Conservation (phyloP, 306 rosid species). For the Malus asiatica region DNA sequence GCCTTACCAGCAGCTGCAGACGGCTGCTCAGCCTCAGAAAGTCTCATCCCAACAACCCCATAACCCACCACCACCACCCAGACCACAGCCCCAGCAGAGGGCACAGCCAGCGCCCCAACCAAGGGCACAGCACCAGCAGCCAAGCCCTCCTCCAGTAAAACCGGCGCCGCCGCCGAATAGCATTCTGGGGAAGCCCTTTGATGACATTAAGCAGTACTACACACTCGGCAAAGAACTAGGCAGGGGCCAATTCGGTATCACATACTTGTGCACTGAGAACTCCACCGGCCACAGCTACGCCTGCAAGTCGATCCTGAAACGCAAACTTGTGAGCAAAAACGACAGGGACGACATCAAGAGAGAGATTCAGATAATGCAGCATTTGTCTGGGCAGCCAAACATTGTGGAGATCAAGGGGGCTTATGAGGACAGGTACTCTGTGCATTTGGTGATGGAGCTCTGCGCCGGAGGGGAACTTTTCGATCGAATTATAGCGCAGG, state of each 20-base stretch:
- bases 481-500: constrained; percentile 75
- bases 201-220: constrained; percentile 54
- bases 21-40: constrained; percentile 17
- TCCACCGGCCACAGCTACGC: constrained; percentile 53
- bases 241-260: constrained; percentile 85
- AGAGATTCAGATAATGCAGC: constrained; percentile 89
- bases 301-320: constrained; percentile 78
- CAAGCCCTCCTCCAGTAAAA: constrained; percentile 6
- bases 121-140: constrained; percentile 22
- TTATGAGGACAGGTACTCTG: constrained; percentile 68
- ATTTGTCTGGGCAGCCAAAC: constrained; percentile 79
- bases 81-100: constrained; percentile 9
- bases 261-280: constrained; percentile 69
- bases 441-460: constrained; percentile 85
- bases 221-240: constrained; percentile 76
- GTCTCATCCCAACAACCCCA: constrained; percentile 20
- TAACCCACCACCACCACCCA: constrained; percentile 14
- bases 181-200: constrained; percentile 61
- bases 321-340: constrained; percentile 56
- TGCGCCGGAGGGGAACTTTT: constrained; percentile 93
- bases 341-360: constrained; percentile 74
- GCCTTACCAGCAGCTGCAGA: constrained; percentile 17
- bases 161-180: constrained; percentile 27
- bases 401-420: constrained; percentile 78
- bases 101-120: constrained; percentile 19